Evolutionary conservation across 768 basidiomycete genomes (phyloP).

Genomic region (Lyophyllum semitale): DNA sequence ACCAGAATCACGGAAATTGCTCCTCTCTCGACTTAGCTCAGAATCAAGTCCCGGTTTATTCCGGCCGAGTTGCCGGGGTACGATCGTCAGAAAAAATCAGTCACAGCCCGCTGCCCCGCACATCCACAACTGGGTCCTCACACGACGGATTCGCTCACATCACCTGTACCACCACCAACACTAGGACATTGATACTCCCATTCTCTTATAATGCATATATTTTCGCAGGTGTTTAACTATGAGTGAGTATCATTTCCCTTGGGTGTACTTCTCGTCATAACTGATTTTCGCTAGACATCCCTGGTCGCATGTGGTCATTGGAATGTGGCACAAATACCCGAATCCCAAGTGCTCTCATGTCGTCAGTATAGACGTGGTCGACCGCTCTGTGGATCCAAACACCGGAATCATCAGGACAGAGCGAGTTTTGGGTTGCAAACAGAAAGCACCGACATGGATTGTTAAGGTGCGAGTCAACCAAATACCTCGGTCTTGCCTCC

Average conservation of each 20-base stretch:
- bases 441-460: conserved; percentile 90
- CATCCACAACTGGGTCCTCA: neutral
- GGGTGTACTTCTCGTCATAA: conserved; percentile 8
- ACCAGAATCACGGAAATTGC: too few species aligned
- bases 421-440: conserved; percentile 87
- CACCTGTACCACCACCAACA: conserved; percentile 28
- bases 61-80: conserved; percentile 19
- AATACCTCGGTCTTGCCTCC: neutral
- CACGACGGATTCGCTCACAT: conserved; percentile 7
- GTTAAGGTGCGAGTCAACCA: conserved; percentile 65
- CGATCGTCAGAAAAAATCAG: conserved; percentile 5
- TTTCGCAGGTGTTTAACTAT: conserved; percentile 81
- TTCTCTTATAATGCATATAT: conserved; percentile 70
- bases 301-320: conserved; percentile 89
- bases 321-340: conserved; percentile 96
- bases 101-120: conserved; percentile 2
- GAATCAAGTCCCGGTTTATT: conserved; percentile 15
- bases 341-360: conserved; percentile 92
- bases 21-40: too few species aligned
- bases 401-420: conserved; percentile 93
- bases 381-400: conserved; percentile 78
- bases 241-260: conserved; percentile 57
- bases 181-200: conserved; percentile 24
- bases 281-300: conserved; percentile 60
- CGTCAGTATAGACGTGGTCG: conserved; percentile 82